phyloP scores from a whole-genome alignment of 352 stramenopile genomes.

The Globisporangium parvum region DNA sequence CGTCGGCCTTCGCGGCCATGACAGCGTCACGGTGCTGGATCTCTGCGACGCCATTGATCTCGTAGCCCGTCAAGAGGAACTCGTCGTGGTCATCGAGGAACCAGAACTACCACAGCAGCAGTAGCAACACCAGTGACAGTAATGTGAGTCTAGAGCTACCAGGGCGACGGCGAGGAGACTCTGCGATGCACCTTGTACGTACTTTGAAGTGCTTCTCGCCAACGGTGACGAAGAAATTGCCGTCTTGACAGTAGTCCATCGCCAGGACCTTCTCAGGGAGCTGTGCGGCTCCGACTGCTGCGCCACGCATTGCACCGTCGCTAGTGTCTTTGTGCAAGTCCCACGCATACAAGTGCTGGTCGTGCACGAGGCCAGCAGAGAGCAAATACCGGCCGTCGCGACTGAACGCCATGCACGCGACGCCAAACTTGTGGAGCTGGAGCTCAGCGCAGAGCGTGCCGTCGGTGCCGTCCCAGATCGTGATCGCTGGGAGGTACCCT shows the following conservation, averaged over 20 bases:
- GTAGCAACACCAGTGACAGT: no score
- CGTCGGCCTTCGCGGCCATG: conserved; percentile 51
- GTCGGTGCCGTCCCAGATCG: conserved; percentile 77
- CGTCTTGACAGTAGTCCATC: conserved; percentile 62
- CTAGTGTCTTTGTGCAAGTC: conserved; percentile 25
- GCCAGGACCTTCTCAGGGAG: conserved; percentile 67
- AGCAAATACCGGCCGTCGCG: conserved; percentile 54
- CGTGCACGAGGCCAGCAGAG: conserved; percentile 72
- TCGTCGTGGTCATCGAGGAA: conserved; percentile 42
- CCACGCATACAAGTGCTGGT: conserved; percentile 80
- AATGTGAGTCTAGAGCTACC: no score
- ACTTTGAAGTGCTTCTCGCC: conserved; percentile 79
- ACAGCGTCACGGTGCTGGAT: conserved; percentile 52
- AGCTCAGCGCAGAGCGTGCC: conserved; percentile 80
- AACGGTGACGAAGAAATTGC: conserved; percentile 79
- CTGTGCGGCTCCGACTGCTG: conserved; percentile 34
- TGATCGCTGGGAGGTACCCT: conserved; percentile 77
- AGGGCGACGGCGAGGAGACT: background rate
- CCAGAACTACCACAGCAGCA: conserved; percentile 49
- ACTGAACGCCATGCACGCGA: conserved; percentile 78
- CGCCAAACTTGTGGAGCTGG: conserved; percentile 74
- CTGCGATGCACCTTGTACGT: background rate
- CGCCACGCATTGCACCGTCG: conserved; percentile 21
- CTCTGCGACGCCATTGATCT: conserved; percentile 50
- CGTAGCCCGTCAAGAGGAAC: conserved; percentile 48